Conservation (phyloP, 75 land plant genomes). For the Sequoia sempervirens region DNA sequence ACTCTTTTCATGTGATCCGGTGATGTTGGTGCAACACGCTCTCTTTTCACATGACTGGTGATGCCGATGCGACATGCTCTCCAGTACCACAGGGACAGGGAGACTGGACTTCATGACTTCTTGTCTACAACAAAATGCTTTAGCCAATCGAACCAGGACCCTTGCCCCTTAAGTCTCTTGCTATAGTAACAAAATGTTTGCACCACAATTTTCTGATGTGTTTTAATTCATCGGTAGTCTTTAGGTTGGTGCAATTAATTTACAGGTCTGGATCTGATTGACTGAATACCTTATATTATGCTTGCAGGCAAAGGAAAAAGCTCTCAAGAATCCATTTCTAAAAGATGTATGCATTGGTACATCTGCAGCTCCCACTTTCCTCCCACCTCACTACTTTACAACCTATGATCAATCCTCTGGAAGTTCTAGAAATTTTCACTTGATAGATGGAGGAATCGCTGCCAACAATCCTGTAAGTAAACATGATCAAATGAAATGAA, state of each 20-base stretch:
- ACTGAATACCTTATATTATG: not conserved
- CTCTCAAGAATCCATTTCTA: constrained; percentile 8
- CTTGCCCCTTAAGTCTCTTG: no score
- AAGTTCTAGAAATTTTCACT: constrained; percentile 14
- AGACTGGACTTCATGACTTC: no score
- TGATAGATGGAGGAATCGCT: constrained; percentile 49
- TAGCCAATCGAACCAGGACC: no score
- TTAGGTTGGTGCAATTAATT: not conserved
- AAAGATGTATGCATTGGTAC: constrained; percentile 41
- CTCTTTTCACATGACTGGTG: no score
- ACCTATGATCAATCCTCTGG: constrained; percentile 7
- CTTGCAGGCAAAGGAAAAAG: constrained; percentile 4
- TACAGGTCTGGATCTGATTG: not conserved
- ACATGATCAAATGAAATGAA: not conserved
- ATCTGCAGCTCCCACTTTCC: constrained; percentile 53
- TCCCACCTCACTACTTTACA: constrained; percentile 35
- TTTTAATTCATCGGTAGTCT: not conserved
- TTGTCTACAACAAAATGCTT: no score
- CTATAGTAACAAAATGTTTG: not conserved
- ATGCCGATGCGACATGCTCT: no score
- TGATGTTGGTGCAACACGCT: no score
- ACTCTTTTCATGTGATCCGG: no score
- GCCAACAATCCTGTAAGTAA: constrained; percentile 43
- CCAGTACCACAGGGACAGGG: no score
- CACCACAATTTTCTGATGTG: no score